Evolutionary conservation across 75 land plant species (phyloP), one percentile per base, ranked within the genome.

Genomic region (Isoetes taiwanensis): DNA sequence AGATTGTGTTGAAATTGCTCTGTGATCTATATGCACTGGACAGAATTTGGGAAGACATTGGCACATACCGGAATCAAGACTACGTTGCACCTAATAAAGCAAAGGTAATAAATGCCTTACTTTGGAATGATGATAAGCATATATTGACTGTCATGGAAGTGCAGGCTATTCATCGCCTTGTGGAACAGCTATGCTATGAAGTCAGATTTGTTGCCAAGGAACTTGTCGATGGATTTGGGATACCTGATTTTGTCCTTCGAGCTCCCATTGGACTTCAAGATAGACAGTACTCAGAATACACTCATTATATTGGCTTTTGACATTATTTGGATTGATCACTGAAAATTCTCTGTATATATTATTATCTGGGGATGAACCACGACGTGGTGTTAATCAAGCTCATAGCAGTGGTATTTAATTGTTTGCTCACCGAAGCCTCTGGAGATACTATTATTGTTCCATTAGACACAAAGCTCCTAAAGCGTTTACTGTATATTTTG

Each of bases 11-110:
- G 21, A 46, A 46, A 23, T 23, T 46, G 4, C 25, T 46, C 8
- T 46, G 50, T n/a, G 50, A 46, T n/a, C 23, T 46, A 23, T 46
- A 46, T 46, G 50, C 50, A 3, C 16, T 46, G 50, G 50, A 46
- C 23, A 19, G 50, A 8, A 46, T 46, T 23, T 46, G 50, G 50
- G 50, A 46, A 46, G 50, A 46, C 16, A 46, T 46, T 8, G 50
- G 50, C 16, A 46, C 50, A n/a, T 46, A 46, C n/a, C 16, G 50
- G 16, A 46, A 46, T n/a, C 50, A 46, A n/a, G 50, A 46, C 50
- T 46, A 46, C 16, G 50, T 46, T 46, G 50, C 50, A 46, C 50
- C 50, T 6, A 46, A 46, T 23, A 46, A 46, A 19, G 50, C 50
- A 19, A 46, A 46, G 50, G 50, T 46, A 23, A 37, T 37, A 37